phyloP scores from a whole-genome alignment of 202 grass and related monocot species.

The Saccharum hybrid region DNA sequence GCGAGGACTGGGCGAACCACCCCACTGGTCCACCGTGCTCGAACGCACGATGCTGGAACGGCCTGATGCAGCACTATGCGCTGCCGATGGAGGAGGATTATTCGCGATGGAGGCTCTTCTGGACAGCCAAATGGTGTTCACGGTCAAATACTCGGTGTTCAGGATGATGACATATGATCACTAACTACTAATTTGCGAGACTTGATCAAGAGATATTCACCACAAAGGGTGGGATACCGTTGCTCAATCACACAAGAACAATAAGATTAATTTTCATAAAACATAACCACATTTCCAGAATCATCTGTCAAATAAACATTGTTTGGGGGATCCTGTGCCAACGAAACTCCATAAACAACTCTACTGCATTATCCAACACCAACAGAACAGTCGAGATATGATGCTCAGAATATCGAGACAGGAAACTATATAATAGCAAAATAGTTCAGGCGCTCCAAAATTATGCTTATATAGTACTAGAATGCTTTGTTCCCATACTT shows the following conservation, averaged over 20 bases:
- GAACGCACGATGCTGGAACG: too few species aligned
- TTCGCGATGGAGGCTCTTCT: background rate
- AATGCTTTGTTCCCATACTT: constrained; percentile 29
- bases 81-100: too few species aligned
- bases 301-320: constrained; percentile 5
- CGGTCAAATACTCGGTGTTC: too few species aligned
- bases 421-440: constrained; percentile 30
- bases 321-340: background rate
- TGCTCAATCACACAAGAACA: background rate
- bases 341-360: constrained; percentile 37
- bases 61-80: too few species aligned
- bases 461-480: constrained; percentile 37
- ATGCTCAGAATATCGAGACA: constrained; percentile 34
- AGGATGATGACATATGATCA: too few species aligned
- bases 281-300: background rate
- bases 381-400: constrained; percentile 18
- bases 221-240: background rate
- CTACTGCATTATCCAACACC: constrained; percentile 31
- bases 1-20: too few species aligned
- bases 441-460: constrained; percentile 58
- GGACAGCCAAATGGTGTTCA: background rate
- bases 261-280: background rate
- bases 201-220: background rate
- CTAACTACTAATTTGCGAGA: background rate
- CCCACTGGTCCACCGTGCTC: too few species aligned